Evolutionary conservation across 2,329 filamentous ascomycete species (phyloP).

Genomic region (Stenocarpella maydis): DNA sequence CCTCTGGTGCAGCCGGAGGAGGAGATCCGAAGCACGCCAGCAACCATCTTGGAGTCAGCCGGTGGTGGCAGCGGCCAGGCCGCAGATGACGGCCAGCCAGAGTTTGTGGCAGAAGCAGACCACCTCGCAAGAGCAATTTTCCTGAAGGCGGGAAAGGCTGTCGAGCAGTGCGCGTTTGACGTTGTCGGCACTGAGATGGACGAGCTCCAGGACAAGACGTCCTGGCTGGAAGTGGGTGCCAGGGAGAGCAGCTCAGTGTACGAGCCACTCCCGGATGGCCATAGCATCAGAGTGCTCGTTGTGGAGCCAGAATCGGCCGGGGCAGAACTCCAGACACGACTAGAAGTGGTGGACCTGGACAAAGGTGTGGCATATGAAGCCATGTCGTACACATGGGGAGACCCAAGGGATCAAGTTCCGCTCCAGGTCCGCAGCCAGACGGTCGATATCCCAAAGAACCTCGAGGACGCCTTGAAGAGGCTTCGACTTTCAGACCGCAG

Average conservation of each 20-base stretch:
- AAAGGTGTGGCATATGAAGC: constrained; percentile 10
- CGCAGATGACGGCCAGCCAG: constrained; percentile 2
- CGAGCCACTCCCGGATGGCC: neutral
- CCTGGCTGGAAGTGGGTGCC: neutral
- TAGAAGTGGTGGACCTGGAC: constrained; percentile 19
- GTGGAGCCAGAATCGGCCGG: constrained; percentile 6
- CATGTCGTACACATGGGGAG: constrained; percentile 28
- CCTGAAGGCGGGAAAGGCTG: constrained; percentile 32
- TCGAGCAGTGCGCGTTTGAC: constrained; percentile 32
- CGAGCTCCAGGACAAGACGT: neutral
- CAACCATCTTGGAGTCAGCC: neutral
- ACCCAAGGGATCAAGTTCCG: constrained; percentile 7
- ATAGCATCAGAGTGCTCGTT: constrained; percentile 21
- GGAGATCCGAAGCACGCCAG: neutral
- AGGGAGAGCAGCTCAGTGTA: neutral
- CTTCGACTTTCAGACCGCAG: neutral
- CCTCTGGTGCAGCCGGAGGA: neutral
- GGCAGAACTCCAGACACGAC: neutral
- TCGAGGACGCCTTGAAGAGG: constrained; percentile 14
- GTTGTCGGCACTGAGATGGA: neutral
- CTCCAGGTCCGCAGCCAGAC: neutral
- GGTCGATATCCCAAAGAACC: constrained; percentile 6
- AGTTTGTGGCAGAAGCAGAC: constrained; percentile 30
- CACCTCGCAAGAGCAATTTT: constrained; percentile 35
- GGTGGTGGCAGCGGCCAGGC: neutral